Evolutionary conservation across 257 asterid genomes (phyloP).

Genomic region (Ballota nigra): DNA sequence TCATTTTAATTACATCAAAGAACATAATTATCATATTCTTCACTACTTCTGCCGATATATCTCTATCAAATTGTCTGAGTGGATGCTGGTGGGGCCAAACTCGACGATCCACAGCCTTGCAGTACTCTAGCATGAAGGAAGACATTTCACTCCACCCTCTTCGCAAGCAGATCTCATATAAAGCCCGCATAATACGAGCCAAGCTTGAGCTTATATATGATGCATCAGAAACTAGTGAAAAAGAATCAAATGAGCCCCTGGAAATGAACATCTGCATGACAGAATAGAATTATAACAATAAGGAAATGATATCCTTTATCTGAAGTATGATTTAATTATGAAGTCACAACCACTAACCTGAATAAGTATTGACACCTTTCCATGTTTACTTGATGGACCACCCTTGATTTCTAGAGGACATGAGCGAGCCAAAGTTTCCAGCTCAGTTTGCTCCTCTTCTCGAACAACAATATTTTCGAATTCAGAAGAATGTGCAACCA

Average conservation of each 20-base stretch:
- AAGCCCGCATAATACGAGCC: constrained; percentile 95
- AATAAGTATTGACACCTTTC: constrained; percentile 91
- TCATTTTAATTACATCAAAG: constrained; percentile 9
- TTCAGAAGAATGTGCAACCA: constrained; percentile 98
- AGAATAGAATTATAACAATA: constrained; percentile 26
- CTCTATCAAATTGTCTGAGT: constrained; percentile 90
- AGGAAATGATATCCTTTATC: constrained; percentile 20
- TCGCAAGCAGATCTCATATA: constrained; percentile 91
- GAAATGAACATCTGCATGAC: constrained; percentile 79
- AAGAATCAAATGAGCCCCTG: constrained; percentile 74
- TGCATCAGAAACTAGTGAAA: constrained; percentile 93
- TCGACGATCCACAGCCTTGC: constrained; percentile 98
- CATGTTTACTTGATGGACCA: constrained; percentile 90
- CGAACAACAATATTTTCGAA: constrained; percentile 93
- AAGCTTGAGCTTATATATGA: constrained; percentile 90
- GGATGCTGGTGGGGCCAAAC: constrained; percentile 98
- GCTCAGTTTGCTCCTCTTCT: constrained; percentile 94
- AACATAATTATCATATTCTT: constrained; percentile 12
- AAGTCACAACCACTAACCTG: constrained; percentile 54
- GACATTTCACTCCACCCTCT: constrained; percentile 99
- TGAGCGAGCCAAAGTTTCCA: constrained; percentile 70
- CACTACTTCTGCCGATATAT: constrained; percentile 69
- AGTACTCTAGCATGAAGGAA: constrained; percentile 75
- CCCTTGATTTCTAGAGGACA: constrained; percentile 93
- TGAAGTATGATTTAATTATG: constrained; percentile 23